Percentiles rank a stretch among this genome's conserved stretches.
Conservation (phyloP, 2,329 filamentous ascomycete genomes). For the Beauveria rudraprayagi region DNA sequence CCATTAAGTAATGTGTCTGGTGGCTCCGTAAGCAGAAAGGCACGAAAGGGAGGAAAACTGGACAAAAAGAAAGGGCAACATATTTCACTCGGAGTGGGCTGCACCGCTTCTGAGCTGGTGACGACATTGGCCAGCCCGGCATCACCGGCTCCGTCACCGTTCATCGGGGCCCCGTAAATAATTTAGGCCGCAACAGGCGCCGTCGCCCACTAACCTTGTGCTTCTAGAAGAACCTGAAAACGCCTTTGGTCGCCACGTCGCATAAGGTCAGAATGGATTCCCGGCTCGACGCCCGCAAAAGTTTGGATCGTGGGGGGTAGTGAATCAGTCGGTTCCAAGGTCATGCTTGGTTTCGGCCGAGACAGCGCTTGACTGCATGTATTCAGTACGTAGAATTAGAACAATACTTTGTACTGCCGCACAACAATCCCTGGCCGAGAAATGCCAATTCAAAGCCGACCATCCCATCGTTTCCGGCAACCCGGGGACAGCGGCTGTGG, state of each 20-base stretch:
- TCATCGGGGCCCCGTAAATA: constrained; percentile 5
- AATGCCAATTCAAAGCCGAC: not conserved
- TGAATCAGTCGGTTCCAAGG: no score
- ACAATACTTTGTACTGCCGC: no score
- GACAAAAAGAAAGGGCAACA: not conserved
- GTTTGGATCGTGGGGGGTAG: not conserved
- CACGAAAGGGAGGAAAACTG: not conserved
- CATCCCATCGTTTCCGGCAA: not conserved
- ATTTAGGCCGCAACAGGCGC: not conserved
- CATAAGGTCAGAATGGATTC: no score
- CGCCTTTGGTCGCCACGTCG: no score
- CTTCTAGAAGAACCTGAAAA: not conserved
- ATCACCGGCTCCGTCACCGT: not conserved
- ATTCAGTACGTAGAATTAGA: no score
- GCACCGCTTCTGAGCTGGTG: not conserved
- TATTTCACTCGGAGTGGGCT: not conserved
- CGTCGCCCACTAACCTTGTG: not conserved
- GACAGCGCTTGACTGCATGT: no score
- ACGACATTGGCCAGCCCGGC: constrained; percentile 6
- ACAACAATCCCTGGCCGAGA: not conserved
- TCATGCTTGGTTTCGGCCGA: no score
- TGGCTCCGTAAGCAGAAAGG: not conserved
- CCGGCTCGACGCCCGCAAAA: no score
- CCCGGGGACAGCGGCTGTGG: not conserved
- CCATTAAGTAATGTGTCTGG: not conserved